phyloP scores from a whole-genome alignment of 257 asterid species.

The Cordia subcordata region DNA sequence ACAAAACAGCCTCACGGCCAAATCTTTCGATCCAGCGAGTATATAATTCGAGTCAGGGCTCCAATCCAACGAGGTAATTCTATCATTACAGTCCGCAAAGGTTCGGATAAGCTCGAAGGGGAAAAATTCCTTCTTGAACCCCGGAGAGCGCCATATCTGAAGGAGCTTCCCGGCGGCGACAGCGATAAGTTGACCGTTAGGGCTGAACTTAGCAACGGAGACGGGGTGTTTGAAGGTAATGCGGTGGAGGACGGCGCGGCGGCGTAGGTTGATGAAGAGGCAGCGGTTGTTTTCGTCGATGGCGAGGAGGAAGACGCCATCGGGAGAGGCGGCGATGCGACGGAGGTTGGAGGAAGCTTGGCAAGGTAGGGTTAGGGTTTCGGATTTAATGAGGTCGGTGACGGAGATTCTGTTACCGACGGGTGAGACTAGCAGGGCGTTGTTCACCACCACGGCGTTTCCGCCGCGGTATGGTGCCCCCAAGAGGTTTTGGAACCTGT shows the following conservation, averaged over 20 bases:
- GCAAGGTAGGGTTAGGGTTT: constrained; percentile 70
- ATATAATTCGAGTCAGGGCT: constrained; percentile 69
- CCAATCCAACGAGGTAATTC: constrained; percentile 70
- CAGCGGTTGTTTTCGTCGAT: constrained; percentile 91
- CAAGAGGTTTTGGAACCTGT: constrained; percentile 74
- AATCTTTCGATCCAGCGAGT: constrained; percentile 76
- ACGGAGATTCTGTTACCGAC: constrained; percentile 89
- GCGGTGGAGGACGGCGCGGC: constrained; percentile 79
- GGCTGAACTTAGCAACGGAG: constrained; percentile 70
- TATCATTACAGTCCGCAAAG: constrained; percentile 74
- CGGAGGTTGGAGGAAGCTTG: constrained; percentile 82
- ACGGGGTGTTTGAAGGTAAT: constrained; percentile 71
- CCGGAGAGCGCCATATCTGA: constrained; percentile 94
- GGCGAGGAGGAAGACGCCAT: constrained; percentile 74
- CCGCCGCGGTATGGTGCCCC: constrained; percentile 99
- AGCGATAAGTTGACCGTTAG: constrained; percentile 71
- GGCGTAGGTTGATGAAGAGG: constrained; percentile 69
- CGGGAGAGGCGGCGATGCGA: constrained; percentile 78
- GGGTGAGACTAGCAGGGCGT: constrained; percentile 61
- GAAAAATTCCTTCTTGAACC: constrained; percentile 79
- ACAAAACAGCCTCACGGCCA: constrained; percentile 71
- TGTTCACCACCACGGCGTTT: constrained; percentile 53
- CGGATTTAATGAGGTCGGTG: constrained; percentile 83
- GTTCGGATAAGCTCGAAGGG: constrained; percentile 81
- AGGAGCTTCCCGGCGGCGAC: constrained; percentile 84